Conservation (phyloP, 2,329 filamentous ascomycete species). For the Clonostachys solani region DNA sequence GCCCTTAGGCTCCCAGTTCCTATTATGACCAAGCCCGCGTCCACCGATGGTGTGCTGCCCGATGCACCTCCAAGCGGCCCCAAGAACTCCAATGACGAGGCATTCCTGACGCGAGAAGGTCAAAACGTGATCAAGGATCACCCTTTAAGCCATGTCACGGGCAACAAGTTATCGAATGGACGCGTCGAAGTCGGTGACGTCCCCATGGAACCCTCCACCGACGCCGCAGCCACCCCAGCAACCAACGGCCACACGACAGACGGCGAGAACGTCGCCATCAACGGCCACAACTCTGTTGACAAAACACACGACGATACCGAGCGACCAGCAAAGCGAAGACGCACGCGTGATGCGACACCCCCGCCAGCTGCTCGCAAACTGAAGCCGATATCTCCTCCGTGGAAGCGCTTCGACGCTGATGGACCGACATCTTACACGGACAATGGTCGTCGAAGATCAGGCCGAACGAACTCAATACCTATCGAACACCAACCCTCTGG, state of each 20-base stretch:
- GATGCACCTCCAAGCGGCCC: slow-evolving; percentile 10
- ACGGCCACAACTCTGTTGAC: slow-evolving; percentile 29
- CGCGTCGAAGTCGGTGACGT: slow-evolving; percentile 4
- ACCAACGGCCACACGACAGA: slow-evolving; percentile 17
- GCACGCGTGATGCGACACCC: slow-evolving; percentile 42
- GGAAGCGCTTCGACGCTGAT: slow-evolving; percentile 82
- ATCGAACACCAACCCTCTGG: slow-evolving; percentile 44
- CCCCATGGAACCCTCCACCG: background rate
- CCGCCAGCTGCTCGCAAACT: slow-evolving; percentile 29
- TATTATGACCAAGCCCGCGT: slow-evolving; percentile 60
- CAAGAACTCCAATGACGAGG: slow-evolving; percentile 4
- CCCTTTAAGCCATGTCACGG: background rate
- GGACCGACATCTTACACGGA: slow-evolving; percentile 82
- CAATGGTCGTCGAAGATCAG: slow-evolving; percentile 67
- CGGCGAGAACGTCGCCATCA: slow-evolving; percentile 31
- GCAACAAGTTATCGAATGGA: background rate
- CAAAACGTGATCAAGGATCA: background rate
- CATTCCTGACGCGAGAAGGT: background rate
- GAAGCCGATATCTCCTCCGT: slow-evolving; percentile 73
- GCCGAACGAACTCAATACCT: slow-evolving; percentile 55
- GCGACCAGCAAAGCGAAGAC: slow-evolving; percentile 62
- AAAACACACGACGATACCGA: slow-evolving; percentile 27
- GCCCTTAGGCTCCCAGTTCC: slow-evolving; percentile 34
- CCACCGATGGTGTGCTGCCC: slow-evolving; percentile 36
- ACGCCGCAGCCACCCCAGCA: slow-evolving; percentile 11